Base-by-base conservation (phyloP, 768 basidiomycete species). In the Lactarius indigo region DNA sequence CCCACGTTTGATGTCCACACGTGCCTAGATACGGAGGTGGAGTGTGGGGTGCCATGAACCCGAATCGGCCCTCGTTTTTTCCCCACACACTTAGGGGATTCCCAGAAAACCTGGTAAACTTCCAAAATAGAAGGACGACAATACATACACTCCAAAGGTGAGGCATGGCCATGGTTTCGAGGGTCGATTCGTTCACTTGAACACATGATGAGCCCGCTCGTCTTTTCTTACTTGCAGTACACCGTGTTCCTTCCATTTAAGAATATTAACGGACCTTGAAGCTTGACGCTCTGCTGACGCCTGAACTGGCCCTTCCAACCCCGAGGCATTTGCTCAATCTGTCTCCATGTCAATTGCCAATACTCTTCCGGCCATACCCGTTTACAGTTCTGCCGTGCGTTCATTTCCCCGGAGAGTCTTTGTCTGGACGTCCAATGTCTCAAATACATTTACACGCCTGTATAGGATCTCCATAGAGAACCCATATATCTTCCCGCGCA, bases 371-470 rank as follows among this genome's bases (percentile, higher is more conserved):
- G 73, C 9, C 76, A 74, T 28, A 83, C 63, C 84, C 85, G 5
- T 74, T 85, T 74, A 74, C 79, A 3, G 83, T 84, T 39, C 85
- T 85, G 3, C 72, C 87, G 15, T 79, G 81, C 9, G 82, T 84
- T 6, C 84, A 75, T 64, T 65, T 23, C 12, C 23, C 23, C 5
- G 47, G 23, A 23, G 47, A 83, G 30, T 85, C 83, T 1, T 50
- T 50, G 50, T 23, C 81, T 84, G 60, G 73, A 79, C 30, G 87
- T 84, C 2, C 79, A 56, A 79, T 13, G 73, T 81, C 31, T 72
- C 86, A 20, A 42, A 30, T 52, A 20, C 26, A 33, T 37, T 28
- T 56, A 47, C 59, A 55, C 44, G 42, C 59, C 54, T 56, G 28
- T 26, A 37, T 7, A 7, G 12, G 47, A 23, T 33, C 57, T 28